Base-by-base conservation (phyloP, 176 grass and related monocot genomes). In the Ensete glaucum region DNA sequence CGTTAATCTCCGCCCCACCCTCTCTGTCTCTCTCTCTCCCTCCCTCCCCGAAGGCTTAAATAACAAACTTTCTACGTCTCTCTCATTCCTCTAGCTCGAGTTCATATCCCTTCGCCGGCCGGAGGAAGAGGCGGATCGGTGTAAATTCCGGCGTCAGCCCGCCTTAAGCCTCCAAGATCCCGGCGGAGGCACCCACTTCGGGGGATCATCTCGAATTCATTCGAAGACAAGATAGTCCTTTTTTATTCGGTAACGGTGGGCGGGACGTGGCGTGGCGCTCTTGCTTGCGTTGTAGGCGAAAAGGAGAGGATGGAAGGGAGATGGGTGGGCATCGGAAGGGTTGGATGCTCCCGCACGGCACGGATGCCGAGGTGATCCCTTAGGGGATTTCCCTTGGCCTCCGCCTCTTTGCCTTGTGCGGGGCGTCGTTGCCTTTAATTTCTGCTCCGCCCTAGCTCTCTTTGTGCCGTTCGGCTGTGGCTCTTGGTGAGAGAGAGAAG, bases 311-410 rank as follows among this genome's bases (percentile, higher is more conserved):
- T 52, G 67, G 6, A 23, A 1, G 63, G 34, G 34, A 43, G 34
- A 43, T 43, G 34, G 34, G 21, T 24, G 63, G 21, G 23, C 5
- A 10, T 11, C 67, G 48, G 67, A 43, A 50, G 17, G 67, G 48
- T 70, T 20, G 73, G 25, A 43, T 60, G 75, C 11, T 77, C 19
- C 60, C 48, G 62, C 59, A 65, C 62, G 60, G 75, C 62, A 65
- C 62, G 60, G 75, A 65, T 77, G 75, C 75, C 75, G 59, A 77
- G 43, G 75, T 17, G 59, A 77, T 77, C 62, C 73, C 26, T 58
- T 59, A 19, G 73, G 11, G 73, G 73, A 75, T 43, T 59, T 54
- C n/a, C 14, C 73, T 29, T 26, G 64, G 29, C 25, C 54, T 2
- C 58, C 29, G 23, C 72, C 54, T 60, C 25, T 23, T 74, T 6